These are phyloP conservation scores for Cryptosporidium muris DNA, from an alignment of 169 alveolate genomes.

Conservation along the genomic window DNA sequence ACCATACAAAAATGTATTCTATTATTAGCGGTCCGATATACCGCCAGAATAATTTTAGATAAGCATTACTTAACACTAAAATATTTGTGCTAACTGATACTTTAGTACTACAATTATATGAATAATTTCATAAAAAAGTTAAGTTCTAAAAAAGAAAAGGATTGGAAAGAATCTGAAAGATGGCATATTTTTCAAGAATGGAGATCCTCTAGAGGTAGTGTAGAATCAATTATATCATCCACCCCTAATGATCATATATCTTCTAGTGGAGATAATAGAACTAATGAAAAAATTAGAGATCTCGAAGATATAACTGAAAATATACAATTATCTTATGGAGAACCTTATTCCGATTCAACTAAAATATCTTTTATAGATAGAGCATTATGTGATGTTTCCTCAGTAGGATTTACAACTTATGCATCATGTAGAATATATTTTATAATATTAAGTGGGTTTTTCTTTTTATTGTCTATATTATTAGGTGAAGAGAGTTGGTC, in stretches of 20 bases:
- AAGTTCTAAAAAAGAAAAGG: conserved; percentile 45
- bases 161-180: conserved; percentile 67
- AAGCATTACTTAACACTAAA: background rate
- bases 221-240: conserved; percentile 39
- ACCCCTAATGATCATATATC: background rate
- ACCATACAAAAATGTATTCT: conserved; percentile 1
- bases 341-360: conserved; percentile 9
- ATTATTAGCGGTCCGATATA: background rate
- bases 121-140: conserved; percentile 7
- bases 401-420: conserved; percentile 52
- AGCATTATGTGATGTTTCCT: conserved; percentile 56
- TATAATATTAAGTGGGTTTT: conserved; percentile 19
- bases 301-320: background rate
- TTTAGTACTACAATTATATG: background rate
- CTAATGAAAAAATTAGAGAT: background rate
- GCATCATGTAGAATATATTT: conserved; percentile 7
- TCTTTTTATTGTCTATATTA: conserved; percentile 8
- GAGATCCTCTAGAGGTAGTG: conserved; percentile 38
- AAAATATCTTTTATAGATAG: conserved; percentile 17
- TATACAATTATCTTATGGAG: conserved; percentile 3
- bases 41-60: background rate
- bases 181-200: conserved; percentile 20
- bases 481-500: conserved; percentile 55
- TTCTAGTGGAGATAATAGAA: background rate
- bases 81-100: background rate